These are phyloP conservation scores for Cnidoscolus chayamansa DNA, from an alignment of 441 rosid genomes.

Conservation along the genomic window DNA sequence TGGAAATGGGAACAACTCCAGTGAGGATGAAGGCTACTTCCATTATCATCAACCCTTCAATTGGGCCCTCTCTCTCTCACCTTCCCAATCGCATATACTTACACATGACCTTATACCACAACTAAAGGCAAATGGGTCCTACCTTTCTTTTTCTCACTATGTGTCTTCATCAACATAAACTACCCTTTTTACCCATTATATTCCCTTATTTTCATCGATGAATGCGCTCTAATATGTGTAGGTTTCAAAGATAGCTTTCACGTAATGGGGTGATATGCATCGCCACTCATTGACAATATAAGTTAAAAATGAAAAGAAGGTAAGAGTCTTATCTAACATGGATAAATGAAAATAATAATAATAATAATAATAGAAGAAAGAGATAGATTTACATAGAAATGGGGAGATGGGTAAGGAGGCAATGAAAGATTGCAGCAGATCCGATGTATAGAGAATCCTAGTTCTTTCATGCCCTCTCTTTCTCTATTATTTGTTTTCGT, in stretches of 20 bases:
- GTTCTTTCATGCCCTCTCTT: constrained; percentile 27
- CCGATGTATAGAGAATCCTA: constrained; percentile 38
- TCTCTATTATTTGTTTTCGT: neutral
- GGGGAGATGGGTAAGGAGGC: constrained; percentile 21
- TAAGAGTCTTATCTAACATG: constrained; percentile 14
- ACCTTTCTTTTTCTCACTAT: constrained; percentile 18
- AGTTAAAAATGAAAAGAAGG: too few species aligned
- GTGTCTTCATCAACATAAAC: constrained; percentile 34
- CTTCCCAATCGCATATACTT: constrained; percentile 25
- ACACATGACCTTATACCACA: constrained; percentile 44
- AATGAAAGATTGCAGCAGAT: constrained; percentile 42
- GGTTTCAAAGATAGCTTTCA: too few species aligned
- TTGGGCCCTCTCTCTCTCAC: constrained; percentile 24
- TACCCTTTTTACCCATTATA: constrained; percentile 22
- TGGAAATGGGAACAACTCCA: constrained; percentile 41
- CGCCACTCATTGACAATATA: too few species aligned
- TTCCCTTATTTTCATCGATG: constrained; percentile 1
- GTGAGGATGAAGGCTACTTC: constrained; percentile 54
- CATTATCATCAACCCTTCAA: constrained; percentile 30
- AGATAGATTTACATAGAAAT: neutral
- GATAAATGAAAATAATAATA: constrained; percentile 28
- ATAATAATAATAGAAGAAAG: constrained; percentile 33
- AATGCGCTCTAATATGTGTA: too few species aligned
- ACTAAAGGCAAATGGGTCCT: constrained; percentile 42
- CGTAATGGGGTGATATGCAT: too few species aligned